Evolutionary conservation across 306 rosid species (phyloP), one percentile per base, ranked within the genome.

Genomic region (Erythrophleum fordii): DNA sequence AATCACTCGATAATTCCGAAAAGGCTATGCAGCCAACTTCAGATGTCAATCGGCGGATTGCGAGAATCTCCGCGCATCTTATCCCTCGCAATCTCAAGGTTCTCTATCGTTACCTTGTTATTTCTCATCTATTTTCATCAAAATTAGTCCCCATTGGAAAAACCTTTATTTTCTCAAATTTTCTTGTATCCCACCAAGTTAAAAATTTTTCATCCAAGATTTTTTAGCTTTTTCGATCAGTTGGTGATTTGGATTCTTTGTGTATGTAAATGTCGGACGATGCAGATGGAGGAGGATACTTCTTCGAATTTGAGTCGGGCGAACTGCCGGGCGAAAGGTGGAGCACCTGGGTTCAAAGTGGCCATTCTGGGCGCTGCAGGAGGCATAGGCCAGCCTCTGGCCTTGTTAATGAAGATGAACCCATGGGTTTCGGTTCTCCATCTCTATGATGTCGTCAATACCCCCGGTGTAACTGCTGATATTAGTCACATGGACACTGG

Each of bases 401-500:
- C 97, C 8, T 16, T 95, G 94, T 86, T 93, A 74, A 93, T 95
- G 97, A 95, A 93, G 89, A 93, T 89, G 51, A 95, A 95, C 69
- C 99, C 99, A 0, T 73, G 93, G 29, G 97, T 95, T 60, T 93
- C 99, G 0, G 85, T 88, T 82, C 98, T 95, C 35, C 98, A 95
- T 56, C 98, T 95, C 18, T 95, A 95, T 46, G 99, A 95, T 79
- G 99, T 93, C 11, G 97, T 89, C 37, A 95, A 95, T 55, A 72
- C 94, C 42, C 99, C 97, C 14, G 99, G 99, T 18, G 97, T 93
- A 77, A 95, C 99, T 5, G 86, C 98, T 73, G 99, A 95, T 79
- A 87, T 93, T 55, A 90, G 97, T 80, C 99, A 93, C 85, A 93
- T 93, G 94, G 99, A 93, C 49, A 90, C 98, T 37, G 93, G 87